Evolutionary conservation across 805 yeast species (phyloP).

Genomic region (Kodamaea jinghongensis): DNA sequence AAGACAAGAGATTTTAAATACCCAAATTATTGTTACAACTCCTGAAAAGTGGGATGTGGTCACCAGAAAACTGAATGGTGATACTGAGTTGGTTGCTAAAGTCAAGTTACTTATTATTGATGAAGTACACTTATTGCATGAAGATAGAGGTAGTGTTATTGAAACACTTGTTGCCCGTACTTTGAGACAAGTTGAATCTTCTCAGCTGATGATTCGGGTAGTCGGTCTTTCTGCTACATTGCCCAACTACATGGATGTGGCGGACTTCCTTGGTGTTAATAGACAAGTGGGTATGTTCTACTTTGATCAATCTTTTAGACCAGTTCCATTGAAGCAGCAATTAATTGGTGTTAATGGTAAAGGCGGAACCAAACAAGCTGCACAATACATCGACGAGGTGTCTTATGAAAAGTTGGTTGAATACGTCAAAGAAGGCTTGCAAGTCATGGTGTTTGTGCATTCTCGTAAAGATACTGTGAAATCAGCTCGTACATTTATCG

Average conservation of each 20-base stretch:
- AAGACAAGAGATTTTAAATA: slow-evolving; percentile 69
- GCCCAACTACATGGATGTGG: slow-evolving; percentile 90
- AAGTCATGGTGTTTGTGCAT: slow-evolving; percentile 96
- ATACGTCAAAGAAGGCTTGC: slow-evolving; percentile 67
- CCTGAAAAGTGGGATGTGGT: slow-evolving; percentile 99
- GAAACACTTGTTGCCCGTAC: slow-evolving; percentile 95
- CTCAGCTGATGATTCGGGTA: slow-evolving; percentile 92
- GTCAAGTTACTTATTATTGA: slow-evolving; percentile 87
- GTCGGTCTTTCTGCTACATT: slow-evolving; percentile 91
- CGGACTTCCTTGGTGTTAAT: slow-evolving; percentile 91
- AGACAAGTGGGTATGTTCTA: slow-evolving; percentile 89
- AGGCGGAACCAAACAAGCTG: slow-evolving; percentile 68
- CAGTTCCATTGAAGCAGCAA: slow-evolving; percentile 88
- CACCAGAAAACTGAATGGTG: slow-evolving; percentile 89
- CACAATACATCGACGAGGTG: slow-evolving; percentile 70
- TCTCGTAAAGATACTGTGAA: slow-evolving; percentile 90
- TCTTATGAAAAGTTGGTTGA: slow-evolving; percentile 74
- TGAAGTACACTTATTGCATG: slow-evolving; percentile 94
- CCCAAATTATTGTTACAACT: slow-evolving; percentile 89
- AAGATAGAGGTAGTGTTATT: slow-evolving; percentile 96
- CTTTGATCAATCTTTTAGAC: slow-evolving; percentile 90
- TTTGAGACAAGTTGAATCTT: slow-evolving; percentile 87
- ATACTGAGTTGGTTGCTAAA: slow-evolving; percentile 76
- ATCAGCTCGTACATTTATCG: slow-evolving; percentile 70
- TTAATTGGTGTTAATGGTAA: slow-evolving; percentile 84